These are phyloP conservation scores for Monosporascus sp. DNA, from an alignment of 2,329 filamentous ascomycete genomes.

Conservation along the genomic window DNA sequence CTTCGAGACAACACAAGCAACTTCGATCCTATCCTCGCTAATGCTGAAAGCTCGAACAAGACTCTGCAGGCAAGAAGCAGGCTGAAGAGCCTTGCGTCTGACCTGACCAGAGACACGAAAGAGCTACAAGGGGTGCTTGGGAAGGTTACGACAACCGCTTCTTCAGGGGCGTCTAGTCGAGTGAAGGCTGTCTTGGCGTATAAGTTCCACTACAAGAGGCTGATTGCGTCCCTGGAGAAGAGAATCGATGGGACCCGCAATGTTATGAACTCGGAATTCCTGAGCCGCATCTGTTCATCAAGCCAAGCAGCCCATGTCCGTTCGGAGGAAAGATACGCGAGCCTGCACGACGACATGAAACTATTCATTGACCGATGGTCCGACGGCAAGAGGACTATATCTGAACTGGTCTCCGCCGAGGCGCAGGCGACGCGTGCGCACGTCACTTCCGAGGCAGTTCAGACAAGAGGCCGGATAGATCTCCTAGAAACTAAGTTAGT, in stretches of 20 bases:
- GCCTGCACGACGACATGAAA: constrained; percentile 1
- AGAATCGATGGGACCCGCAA: constrained; percentile 1
- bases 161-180: background rate
- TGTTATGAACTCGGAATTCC: constrained; percentile 2
- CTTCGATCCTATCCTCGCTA: background rate
- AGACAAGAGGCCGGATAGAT: background rate
- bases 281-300: constrained; percentile 8
- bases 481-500: background rate
- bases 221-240: constrained; percentile 1
- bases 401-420: constrained; percentile 1
- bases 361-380: constrained; percentile 6
- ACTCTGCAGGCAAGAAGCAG: background rate
- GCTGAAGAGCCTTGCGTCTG: constrained; percentile 4
- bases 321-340: background rate
- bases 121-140: background rate
- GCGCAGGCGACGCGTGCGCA: constrained; percentile 1
- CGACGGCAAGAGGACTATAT: constrained; percentile 4
- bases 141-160: background rate
- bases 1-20: background rate
- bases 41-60: background rate
- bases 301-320: constrained; percentile 2
- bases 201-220: background rate
- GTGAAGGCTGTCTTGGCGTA: background rate
- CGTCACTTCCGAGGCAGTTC: constrained; percentile 2
- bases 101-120: constrained; percentile 1